Evolutionary conservation across 116 monocot genomes (phyloP).

Genomic region (Posidonia oceanica): DNA sequence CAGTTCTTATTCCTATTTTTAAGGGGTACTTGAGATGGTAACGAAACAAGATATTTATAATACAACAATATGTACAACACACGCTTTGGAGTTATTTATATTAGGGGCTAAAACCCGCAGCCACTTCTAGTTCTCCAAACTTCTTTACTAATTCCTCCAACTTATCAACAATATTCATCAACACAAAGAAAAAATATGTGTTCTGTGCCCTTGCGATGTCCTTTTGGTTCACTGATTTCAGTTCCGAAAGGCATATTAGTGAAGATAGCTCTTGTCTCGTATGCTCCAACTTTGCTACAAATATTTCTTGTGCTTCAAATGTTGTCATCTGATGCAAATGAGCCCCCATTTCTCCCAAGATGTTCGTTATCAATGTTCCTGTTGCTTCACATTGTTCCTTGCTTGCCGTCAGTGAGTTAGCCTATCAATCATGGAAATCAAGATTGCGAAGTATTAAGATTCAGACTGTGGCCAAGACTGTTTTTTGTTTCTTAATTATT

Average conservation of each 20-base stretch:
- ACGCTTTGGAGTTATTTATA: no score
- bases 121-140: not conserved
- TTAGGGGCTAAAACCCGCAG: not conserved
- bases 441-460: no score
- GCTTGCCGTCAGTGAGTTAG: not conserved
- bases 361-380: not conserved
- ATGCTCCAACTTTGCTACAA: not conserved
- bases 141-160: slow-evolving; percentile 1
- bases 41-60: no score
- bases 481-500: no score
- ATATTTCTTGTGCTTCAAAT: not conserved
- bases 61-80: no score
- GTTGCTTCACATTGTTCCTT: slow-evolving; percentile 6
- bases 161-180: not conserved
- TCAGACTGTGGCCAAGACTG: no score
- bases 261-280: not conserved
- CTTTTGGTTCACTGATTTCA: not conserved
- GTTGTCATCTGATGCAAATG: not conserved
- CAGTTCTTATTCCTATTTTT: no score
- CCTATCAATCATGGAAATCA: not conserved
- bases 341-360: slow-evolving; percentile 4
- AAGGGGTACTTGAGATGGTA: no score
- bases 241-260: not conserved
- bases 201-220: not conserved
- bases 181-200: not conserved